These are phyloP conservation scores for Kitagawia praeruptora DNA, from an alignment of 129 eudicot species.

Conservation along the genomic window DNA sequence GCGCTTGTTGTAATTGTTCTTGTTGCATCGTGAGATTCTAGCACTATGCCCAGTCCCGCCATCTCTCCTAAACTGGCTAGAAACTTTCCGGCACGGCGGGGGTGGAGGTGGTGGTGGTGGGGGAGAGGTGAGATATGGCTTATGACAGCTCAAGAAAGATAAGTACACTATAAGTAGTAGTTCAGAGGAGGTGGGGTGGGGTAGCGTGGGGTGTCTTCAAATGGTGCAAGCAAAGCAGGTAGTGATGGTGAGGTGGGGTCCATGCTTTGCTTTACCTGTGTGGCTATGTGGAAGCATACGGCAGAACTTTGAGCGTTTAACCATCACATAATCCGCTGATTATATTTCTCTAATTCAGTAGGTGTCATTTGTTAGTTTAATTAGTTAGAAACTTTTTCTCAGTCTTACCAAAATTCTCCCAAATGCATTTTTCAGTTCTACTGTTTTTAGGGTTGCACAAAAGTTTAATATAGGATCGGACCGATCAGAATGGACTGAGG, in stretches of 20 bases:
- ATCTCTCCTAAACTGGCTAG: constrained; percentile 5
- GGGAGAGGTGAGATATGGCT: neutral
- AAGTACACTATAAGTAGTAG: neutral
- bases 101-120: neutral
- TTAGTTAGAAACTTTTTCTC: too few relatives aligned
- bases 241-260: neutral
- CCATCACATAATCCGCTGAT: too few relatives aligned
- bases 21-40: constrained; percentile 12
- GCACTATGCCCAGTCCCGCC: constrained; percentile 30
- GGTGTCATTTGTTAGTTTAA: too few relatives aligned
- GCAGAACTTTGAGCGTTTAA: too few relatives aligned
- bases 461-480: too few relatives aligned
- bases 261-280: too few relatives aligned
- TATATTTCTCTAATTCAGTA: too few relatives aligned
- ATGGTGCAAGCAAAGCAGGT: neutral
- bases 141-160: neutral
- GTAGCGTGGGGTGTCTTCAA: neutral
- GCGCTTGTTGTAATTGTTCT: neutral
- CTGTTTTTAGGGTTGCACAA: too few relatives aligned
- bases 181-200: neutral
- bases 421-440: too few relatives aligned
- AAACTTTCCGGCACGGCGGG: neutral
- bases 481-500: too few relatives aligned
- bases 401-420: too few relatives aligned
- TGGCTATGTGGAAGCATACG: too few relatives aligned